Evolutionary conservation across 768 basidiomycete species (phyloP).

Genomic region (Neoboletus brunneissimus): DNA sequence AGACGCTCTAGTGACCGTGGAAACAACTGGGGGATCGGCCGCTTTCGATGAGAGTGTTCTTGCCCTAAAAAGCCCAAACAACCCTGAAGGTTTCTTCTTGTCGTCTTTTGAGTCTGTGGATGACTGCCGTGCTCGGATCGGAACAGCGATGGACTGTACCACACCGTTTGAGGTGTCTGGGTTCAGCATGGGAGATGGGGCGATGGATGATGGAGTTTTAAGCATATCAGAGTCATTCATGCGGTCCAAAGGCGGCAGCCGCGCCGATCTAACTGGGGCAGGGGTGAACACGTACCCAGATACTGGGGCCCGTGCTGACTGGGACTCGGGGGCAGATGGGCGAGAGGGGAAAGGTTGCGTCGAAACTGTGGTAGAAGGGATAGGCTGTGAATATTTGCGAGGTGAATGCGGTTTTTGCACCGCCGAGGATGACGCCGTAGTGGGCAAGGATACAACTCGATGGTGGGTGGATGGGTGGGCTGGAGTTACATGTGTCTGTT

Average conservation of each 20-base stretch:
- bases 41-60: constrained; percentile 33
- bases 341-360: constrained; percentile 32
- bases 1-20: constrained; percentile 19
- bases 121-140: constrained; percentile 22
- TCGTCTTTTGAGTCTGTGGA: constrained; percentile 35
- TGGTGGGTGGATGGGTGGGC: constrained; percentile 30
- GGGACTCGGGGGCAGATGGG: constrained; percentile 17
- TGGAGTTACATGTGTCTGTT: constrained; percentile 22
- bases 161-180: constrained; percentile 21
- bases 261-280: constrained; percentile 27
- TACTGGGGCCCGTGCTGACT: constrained; percentile 25
- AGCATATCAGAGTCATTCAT: constrained; percentile 51
- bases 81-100: constrained; percentile 29
- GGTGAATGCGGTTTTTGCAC: constrained; percentile 28
- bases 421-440: constrained; percentile 14
- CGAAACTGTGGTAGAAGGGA: constrained; percentile 22
- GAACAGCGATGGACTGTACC: constrained; percentile 11
- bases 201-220: constrained; percentile 64
- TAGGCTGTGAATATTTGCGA: constrained; percentile 29
- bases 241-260: constrained; percentile 29
- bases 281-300: constrained; percentile 33
- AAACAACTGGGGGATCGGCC: constrained; percentile 20
- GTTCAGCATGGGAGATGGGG: constrained; percentile 45
- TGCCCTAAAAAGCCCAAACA: constrained; percentile 31
- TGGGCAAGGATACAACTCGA: constrained; percentile 38